Evolutionary conservation across 2,329 filamentous ascomycete species (phyloP).

Genomic region (Chlorencoelia australis): DNA sequence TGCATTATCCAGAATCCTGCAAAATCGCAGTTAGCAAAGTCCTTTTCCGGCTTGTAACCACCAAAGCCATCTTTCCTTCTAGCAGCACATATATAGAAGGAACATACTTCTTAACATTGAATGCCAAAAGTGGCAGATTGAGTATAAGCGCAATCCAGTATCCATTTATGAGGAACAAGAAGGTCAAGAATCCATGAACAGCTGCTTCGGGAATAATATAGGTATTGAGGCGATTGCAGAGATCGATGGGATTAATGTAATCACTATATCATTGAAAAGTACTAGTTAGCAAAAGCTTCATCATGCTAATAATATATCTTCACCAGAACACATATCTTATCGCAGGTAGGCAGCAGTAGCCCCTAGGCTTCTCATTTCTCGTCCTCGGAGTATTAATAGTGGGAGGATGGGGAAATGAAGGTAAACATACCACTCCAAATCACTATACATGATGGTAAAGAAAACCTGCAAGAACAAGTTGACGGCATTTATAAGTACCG

Average conservation of each 20-base stretch:
- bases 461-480: constrained; percentile 99
- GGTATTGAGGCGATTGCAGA: constrained; percentile 99
- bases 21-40: constrained; percentile 26
- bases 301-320: background rate
- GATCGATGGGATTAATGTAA: constrained; percentile 99
- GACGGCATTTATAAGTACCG: constrained; percentile 98
- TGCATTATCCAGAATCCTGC: constrained; percentile 90
- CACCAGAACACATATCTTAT: constrained; percentile 1
- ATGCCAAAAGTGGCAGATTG: constrained; percentile 83
- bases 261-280: constrained; percentile 49
- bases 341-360: background rate
- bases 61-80: background rate
- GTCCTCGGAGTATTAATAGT: background rate
- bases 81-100: too few relatives aligned
- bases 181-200: constrained; percentile 89
- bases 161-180: constrained; percentile 95
- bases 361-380: background rate
- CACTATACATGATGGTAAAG: constrained; percentile 99
- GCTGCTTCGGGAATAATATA: constrained; percentile 99
- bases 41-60: constrained; percentile 1
- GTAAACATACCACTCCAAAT: constrained; percentile 86
- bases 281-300: too few relatives aligned
- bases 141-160: constrained; percentile 93
- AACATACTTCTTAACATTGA: constrained; percentile 95
- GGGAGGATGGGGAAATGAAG: background rate